Base-by-base conservation (phyloP, 129 eudicot species). In the Scalesia atractyloides region DNA sequence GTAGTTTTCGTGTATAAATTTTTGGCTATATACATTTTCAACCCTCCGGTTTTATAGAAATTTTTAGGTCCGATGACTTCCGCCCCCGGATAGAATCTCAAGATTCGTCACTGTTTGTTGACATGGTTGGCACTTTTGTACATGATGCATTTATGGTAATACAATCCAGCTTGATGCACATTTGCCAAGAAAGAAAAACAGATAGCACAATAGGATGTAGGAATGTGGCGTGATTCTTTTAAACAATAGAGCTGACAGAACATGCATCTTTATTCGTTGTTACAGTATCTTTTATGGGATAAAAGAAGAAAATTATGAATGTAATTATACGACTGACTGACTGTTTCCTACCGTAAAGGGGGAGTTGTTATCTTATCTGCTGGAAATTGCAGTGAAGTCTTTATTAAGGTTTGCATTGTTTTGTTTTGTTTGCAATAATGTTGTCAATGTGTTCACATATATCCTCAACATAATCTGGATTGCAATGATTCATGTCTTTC, bases 281-380 rank as follows among this genome's bases (percentile, higher is more conserved):
- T 76, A 67, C 60, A 57, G 73, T 30, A 33, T 56, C 73, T 67
- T 76, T 76, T 67, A 66, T 67, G 51, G 60, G 74, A 67, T 76
- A 56, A 66, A 41, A 51, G 49, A 62, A 48, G 61, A 73, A 74
- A 37, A 64, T 64, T 64, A 74, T 52, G 56, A 39, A 51, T 26
- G 68, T 76, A 76, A 56, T 66, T 46, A 76, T 76, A 57, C 44
- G 52, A 76, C 80, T 68, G 69, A 76, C 80, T 68, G 69, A 68
- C 80, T 76, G 49, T 46, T 59, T 59, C 46, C 61, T 18, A 49
- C 63, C 66, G 64, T 73, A 62, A 63, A 73, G 22, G 14, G n/a
- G 22, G 66, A 41, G 24, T 14, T 17, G 7, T 53, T 44, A 18
- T 72, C 47, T 43, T 66, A 16, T 36, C 66, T 66, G 59, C 58